A percentile compares a stretch with the other conserved stretches of the same genome.
phyloP scores from a whole-genome alignment of 345 rosid genomes.

The Salix purpurea region DNA sequence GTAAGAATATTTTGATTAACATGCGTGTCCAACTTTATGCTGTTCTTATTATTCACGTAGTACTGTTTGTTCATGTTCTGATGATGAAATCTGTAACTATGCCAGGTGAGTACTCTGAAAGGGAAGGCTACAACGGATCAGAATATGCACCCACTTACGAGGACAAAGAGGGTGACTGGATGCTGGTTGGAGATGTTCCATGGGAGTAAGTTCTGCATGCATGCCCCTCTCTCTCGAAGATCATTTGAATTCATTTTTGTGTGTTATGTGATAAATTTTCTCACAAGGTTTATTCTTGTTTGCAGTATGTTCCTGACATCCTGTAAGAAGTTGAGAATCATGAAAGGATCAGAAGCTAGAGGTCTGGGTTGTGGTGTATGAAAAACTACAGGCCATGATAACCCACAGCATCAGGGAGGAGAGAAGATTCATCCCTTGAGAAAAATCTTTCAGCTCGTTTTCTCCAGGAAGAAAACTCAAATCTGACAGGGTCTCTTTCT shows the following conservation, averaged over 20 bases:
- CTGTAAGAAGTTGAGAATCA: slow-evolving; percentile 79
- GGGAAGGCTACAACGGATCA: slow-evolving; percentile 24
- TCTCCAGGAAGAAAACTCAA: slow-evolving; percentile 31
- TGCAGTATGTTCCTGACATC: slow-evolving; percentile 82
- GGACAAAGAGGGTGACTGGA: slow-evolving; percentile 26
- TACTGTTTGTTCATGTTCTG: background rate
- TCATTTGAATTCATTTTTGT: background rate
- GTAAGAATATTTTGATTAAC: background rate
- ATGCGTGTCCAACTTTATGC: background rate
- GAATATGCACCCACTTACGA: slow-evolving; percentile 23
- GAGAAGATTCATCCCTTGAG: slow-evolving; percentile 1
- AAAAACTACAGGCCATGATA: background rate
- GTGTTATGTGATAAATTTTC: too few relatives aligned
- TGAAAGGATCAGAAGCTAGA: slow-evolving; percentile 76
- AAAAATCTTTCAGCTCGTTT: slow-evolving; percentile 35
- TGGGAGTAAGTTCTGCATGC: slow-evolving; percentile 14
- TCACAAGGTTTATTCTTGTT: slow-evolving; percentile 9
- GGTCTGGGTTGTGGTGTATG: slow-evolving; percentile 65
- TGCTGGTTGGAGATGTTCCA: slow-evolving; percentile 23
- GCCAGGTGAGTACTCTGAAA: slow-evolving; percentile 17
- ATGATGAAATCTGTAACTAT: background rate
- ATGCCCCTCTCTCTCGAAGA: too few relatives aligned
- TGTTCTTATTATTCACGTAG: background rate
- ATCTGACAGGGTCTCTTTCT: slow-evolving; percentile 16
- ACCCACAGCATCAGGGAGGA: slow-evolving; percentile 7